Evolutionary conservation across 2,329 filamentous ascomycete genomes (phyloP).

Genomic region (Paraphaeosphaeria minitans): DNA sequence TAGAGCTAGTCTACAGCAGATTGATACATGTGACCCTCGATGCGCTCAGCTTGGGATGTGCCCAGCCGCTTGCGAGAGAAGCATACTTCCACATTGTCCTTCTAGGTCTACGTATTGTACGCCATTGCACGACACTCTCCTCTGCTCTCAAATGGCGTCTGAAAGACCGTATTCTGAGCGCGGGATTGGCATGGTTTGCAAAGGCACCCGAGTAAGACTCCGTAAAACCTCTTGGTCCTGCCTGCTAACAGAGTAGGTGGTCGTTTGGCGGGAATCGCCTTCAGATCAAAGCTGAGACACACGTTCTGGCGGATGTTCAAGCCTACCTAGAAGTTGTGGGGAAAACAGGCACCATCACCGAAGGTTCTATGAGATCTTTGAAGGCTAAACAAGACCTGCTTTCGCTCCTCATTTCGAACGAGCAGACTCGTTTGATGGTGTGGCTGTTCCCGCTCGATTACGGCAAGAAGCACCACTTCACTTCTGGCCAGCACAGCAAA

Average conservation of each 20-base stretch:
- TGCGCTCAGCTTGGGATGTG: conserved; percentile 64
- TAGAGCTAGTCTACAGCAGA: conserved; percentile 80
- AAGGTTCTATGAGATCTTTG: conserved; percentile 66
- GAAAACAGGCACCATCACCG: conserved; percentile 58
- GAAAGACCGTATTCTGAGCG: conserved; percentile 87
- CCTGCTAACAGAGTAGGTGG: conserved; percentile 63
- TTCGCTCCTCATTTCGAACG: conserved; percentile 78
- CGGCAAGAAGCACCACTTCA: conserved; percentile 59
- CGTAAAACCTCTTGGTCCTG: not conserved
- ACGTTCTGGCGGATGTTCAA: conserved; percentile 77
- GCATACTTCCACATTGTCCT: conserved; percentile 88
- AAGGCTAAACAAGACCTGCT: conserved; percentile 84
- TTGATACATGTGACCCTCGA: conserved; percentile 79
- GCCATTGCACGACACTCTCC: conserved; percentile 68
- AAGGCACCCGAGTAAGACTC: conserved; percentile 66
- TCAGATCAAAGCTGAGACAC: conserved; percentile 90
- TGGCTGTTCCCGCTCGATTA: conserved; percentile 85
- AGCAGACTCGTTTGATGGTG: conserved; percentile 80
- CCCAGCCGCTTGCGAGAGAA: conserved; percentile 88
- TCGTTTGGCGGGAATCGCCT: conserved; percentile 93
- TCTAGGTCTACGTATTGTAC: conserved; percentile 79
- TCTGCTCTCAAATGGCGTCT: conserved; percentile 76
- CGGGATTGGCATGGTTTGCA: conserved; percentile 86
- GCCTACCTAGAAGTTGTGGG: conserved; percentile 68
- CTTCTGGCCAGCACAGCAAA: conserved; percentile 51